Evolutionary conservation across 2,329 filamentous ascomycete genomes (phyloP).

Genomic region (Venturia carpophila): DNA sequence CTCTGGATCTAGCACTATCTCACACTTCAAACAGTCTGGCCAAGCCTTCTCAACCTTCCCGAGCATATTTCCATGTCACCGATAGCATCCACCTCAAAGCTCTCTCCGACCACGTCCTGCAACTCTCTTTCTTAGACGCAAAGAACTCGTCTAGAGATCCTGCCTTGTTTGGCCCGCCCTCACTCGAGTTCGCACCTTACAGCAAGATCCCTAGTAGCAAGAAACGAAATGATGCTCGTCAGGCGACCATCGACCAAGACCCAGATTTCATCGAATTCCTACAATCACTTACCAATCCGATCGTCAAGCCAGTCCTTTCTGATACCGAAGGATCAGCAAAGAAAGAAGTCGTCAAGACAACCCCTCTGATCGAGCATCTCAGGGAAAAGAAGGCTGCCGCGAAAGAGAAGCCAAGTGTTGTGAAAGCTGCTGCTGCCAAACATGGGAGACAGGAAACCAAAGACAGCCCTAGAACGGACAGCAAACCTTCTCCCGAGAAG

Average conservation of each 20-base stretch:
- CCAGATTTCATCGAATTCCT: constrained; percentile 92
- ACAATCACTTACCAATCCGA: constrained; percentile 71
- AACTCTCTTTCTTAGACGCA: constrained; percentile 68
- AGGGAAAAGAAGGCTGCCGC: constrained; percentile 80
- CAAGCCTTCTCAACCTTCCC: constrained; percentile 72
- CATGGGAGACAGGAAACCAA: constrained; percentile 43
- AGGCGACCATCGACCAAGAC: constrained; percentile 95
- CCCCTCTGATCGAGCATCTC: constrained; percentile 81
- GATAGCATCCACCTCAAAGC: constrained; percentile 58
- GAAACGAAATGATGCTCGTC: constrained; percentile 69
- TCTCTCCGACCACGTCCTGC: constrained; percentile 63
- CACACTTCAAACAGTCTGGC: constrained; percentile 51
- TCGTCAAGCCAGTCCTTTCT: constrained; percentile 46
- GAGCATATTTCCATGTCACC: constrained; percentile 76
- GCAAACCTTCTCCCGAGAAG: constrained; percentile 23
- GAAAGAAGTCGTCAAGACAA: constrained; percentile 64
- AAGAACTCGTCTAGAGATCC: constrained; percentile 65
- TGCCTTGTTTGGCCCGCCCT: constrained; percentile 68
- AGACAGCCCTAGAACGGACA: constrained; percentile 20
- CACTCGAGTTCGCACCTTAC: constrained; percentile 74
- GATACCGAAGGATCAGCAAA: constrained; percentile 32
- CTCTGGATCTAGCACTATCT: background rate
- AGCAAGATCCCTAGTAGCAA: constrained; percentile 72
- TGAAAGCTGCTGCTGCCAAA: constrained; percentile 45
- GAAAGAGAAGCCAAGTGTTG: constrained; percentile 39